Conservation (phyloP, 2,329 filamentous ascomycete genomes). For the Ophiostoma pallidulum region DNA sequence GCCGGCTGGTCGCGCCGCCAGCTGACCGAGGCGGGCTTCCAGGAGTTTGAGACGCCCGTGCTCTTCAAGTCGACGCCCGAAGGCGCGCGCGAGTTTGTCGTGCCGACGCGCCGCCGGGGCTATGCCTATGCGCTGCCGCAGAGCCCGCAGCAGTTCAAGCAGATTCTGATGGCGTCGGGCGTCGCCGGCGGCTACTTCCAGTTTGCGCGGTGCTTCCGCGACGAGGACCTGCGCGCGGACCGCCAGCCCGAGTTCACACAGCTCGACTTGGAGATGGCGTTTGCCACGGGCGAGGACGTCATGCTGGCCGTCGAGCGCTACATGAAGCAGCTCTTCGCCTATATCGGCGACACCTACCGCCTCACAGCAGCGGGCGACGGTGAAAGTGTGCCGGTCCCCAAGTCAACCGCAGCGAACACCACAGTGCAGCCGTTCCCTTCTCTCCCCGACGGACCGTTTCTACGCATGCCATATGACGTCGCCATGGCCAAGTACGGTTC, state of each 20-base stretch:
- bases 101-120: slow-evolving; percentile 70
- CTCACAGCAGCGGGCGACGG: slow-evolving; percentile 21
- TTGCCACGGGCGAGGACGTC: slow-evolving; percentile 62
- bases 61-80: slow-evolving; percentile 97
- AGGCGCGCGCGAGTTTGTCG: slow-evolving; percentile 87
- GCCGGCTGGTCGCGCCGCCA: slow-evolving; percentile 14
- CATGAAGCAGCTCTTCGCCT: slow-evolving; percentile 44
- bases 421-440: slow-evolving; percentile 15
- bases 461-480: slow-evolving; percentile 58
- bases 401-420: neutral
- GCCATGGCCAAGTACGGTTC: slow-evolving; percentile 75
- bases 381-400: slow-evolving; percentile 12
- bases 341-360: slow-evolving; percentile 33
- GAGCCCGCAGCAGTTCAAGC: slow-evolving; percentile 97
- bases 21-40: slow-evolving; percentile 40
- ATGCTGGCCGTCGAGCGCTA: slow-evolving; percentile 47
- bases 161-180: slow-evolving; percentile 89
- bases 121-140: slow-evolving; percentile 86
- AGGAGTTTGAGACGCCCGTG: slow-evolving; percentile 82
- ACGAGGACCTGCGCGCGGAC: slow-evolving; percentile 87
- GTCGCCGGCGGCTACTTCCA: slow-evolving; percentile 71
- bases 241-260: slow-evolving; percentile 92
- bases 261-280: slow-evolving; percentile 91
- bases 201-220: slow-evolving; percentile 88
- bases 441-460: slow-evolving; percentile 35